A percentile compares a stretch with the other conserved stretches of the same genome.
Conservation (phyloP, 1,139 yeast species). For the Diutina pseudorugosa region DNA sequence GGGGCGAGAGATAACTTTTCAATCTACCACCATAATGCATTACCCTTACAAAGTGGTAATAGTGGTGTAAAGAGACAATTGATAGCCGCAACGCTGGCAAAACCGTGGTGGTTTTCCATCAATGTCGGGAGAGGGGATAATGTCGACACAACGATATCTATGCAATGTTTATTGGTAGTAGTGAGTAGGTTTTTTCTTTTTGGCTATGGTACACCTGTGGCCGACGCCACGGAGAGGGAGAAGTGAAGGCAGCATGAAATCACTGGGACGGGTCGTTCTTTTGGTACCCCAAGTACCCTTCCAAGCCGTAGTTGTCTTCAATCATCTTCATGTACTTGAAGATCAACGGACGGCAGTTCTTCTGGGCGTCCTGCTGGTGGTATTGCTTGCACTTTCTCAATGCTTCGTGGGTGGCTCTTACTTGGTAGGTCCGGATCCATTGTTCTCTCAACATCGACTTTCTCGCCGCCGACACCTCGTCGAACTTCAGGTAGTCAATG, state of each 20-base stretch:
- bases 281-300: constrained; percentile 73
- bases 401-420: constrained; percentile 62
- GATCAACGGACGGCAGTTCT: constrained; percentile 46
- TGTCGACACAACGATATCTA: neutral
- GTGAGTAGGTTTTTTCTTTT: neutral
- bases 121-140: no score
- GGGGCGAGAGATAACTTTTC: no score
- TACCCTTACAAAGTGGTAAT: no score
- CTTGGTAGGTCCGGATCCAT: constrained; percentile 59
- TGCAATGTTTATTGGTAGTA: neutral
- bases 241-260: constrained; percentile 5
- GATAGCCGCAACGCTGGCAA: neutral
- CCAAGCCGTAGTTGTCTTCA: constrained; percentile 45
- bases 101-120: neutral
- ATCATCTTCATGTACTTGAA: constrained; percentile 71
- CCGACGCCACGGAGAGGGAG: neutral
- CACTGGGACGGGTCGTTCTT: constrained; percentile 75
- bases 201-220: neutral
- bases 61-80: no score
- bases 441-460: constrained; percentile 70
- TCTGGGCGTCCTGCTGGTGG: constrained; percentile 69
- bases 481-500: constrained; percentile 59
- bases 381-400: constrained; percentile 66
- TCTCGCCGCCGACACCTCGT: constrained; percentile 58
- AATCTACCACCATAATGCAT: no score